Conservation (phyloP, 2,329 filamentous ascomycete genomes). For the Bipolaris cookei region DNA sequence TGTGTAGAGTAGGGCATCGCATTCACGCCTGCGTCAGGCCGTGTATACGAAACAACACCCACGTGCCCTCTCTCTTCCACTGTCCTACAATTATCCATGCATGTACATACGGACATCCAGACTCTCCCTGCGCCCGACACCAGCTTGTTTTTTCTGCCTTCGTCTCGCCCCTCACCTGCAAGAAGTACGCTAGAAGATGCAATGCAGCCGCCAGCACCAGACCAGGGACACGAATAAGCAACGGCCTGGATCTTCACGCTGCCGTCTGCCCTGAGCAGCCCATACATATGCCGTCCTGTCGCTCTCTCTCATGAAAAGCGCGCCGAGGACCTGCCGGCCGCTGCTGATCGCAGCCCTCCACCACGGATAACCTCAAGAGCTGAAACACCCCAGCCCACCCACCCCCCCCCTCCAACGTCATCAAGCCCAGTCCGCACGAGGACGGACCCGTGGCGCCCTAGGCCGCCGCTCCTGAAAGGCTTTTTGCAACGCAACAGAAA, state of each 20-base stretch:
- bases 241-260: slow-evolving; percentile 7
- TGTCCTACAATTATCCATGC: neutral
- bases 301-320: neutral
- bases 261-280: slow-evolving; percentile 5
- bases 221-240: slow-evolving; percentile 12
- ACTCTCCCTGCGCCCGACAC: too few relatives aligned
- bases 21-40: too few relatives aligned
- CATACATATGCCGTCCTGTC: slow-evolving; percentile 4
- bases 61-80: neutral
- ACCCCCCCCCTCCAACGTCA: slow-evolving; percentile 21
- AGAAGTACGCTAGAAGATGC: slow-evolving; percentile 13
- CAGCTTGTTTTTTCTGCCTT: neutral
- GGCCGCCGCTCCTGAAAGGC: slow-evolving; percentile 24
- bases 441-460: slow-evolving; percentile 13
- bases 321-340: slow-evolving; percentile 2
- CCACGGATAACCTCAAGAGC: slow-evolving; percentile 27
- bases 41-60: neutral
- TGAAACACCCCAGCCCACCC: slow-evolving; percentile 25
- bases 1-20: too few relatives aligned
- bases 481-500: neutral
- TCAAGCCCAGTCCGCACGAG: slow-evolving; percentile 21
- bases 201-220: slow-evolving; percentile 19
- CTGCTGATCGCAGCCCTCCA: slow-evolving; percentile 10
- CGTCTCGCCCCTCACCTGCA: neutral
- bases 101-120: neutral